phyloP scores from a whole-genome alignment of 2,329 filamentous ascomycete genomes.

The Paraconiothyrium sp. region DNA sequence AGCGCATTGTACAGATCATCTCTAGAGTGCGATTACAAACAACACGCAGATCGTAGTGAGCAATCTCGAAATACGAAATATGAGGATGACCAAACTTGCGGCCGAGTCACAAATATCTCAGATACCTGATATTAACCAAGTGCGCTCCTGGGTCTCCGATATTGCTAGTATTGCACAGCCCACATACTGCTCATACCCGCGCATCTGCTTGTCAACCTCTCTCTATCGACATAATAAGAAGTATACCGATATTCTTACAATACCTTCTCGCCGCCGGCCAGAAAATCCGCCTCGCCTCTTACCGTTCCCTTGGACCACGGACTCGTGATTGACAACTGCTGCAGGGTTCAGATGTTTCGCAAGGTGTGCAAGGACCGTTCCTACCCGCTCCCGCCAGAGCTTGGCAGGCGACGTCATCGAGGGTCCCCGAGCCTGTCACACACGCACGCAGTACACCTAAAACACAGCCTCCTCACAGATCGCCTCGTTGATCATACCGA shows the following conservation, averaged over 20 bases:
- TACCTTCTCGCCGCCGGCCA: neutral
- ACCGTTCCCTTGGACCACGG: neutral
- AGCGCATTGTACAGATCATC: neutral
- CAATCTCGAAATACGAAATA: neutral
- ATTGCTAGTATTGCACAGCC: neutral
- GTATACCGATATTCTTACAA: neutral
- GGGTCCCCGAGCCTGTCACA: slow-evolving; percentile 11
- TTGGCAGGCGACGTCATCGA: slow-evolving; percentile 14
- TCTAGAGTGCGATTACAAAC: neutral
- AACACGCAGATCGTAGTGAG: neutral
- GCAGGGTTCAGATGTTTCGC: neutral
- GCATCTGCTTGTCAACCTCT: neutral
- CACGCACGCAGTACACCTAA: neutral
- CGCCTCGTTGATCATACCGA: slow-evolving; percentile 13
- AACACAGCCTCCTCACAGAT: slow-evolving; percentile 13
- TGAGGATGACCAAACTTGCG: neutral
- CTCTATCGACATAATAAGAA: neutral
- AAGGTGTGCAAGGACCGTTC: slow-evolving; percentile 9
- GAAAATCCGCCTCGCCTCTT: neutral
- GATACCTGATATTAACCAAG: neutral
- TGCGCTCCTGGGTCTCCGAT: neutral
- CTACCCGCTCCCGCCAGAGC: neutral
- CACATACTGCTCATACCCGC: neutral
- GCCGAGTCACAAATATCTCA: no score
- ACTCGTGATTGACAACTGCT: neutral